phyloP scores from a whole-genome alignment of 345 rosid species.

The Nephelium lappaceum region DNA sequence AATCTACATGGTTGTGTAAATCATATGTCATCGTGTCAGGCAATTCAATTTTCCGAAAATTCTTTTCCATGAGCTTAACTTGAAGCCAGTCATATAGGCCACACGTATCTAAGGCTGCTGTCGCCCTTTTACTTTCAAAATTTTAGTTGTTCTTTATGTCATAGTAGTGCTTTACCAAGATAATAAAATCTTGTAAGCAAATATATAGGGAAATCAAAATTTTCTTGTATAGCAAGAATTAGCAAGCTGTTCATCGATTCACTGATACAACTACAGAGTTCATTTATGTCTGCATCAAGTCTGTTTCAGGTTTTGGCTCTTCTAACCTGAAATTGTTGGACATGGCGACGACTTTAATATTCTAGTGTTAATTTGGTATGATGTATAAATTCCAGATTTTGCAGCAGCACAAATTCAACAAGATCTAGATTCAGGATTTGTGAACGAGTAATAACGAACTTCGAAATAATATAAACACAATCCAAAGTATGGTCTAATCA shows the following conservation, averaged over 20 bases:
- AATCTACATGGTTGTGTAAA: conserved; percentile 9
- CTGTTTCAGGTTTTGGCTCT: not conserved
- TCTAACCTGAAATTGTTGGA: too few relatives aligned
- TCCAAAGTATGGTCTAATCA: too few relatives aligned
- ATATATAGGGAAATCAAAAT: conserved; percentile 5
- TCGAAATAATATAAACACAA: too few relatives aligned
- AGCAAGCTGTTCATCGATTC: too few relatives aligned
- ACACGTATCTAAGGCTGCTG: not conserved
- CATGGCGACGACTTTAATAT: too few relatives aligned
- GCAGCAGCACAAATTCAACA: too few relatives aligned
- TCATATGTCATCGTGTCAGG: not conserved
- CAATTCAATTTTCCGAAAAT: not conserved
- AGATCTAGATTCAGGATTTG: not conserved
- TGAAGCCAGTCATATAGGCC: not conserved
- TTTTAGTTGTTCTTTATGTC: not conserved
- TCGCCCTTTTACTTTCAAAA: not conserved
- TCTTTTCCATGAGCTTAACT: not conserved
- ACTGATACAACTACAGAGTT: not conserved
- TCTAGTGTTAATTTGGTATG: too few relatives aligned
- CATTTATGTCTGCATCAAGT: not conserved
- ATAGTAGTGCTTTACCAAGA: not conserved
- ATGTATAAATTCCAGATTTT: too few relatives aligned
- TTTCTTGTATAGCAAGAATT: not conserved
- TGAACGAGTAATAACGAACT: not conserved
- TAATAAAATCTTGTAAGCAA: not conserved